These are phyloP conservation scores for Isatis tinctoria DNA, from an alignment of 345 rosid genomes.

Conservation along the genomic window DNA sequence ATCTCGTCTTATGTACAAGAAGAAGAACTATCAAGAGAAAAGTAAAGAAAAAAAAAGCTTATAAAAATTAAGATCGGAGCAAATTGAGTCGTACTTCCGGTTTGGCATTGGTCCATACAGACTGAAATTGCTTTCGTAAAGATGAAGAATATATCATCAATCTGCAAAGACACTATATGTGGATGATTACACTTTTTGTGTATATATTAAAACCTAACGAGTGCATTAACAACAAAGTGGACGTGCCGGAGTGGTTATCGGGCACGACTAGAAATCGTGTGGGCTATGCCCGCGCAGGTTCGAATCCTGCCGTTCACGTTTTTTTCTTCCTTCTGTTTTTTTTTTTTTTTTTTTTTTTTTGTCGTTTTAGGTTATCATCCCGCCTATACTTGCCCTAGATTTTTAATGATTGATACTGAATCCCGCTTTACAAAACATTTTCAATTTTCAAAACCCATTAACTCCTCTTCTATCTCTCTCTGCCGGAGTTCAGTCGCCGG, in stretches of 20 bases:
- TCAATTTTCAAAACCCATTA: constrained; percentile 9
- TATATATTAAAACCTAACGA: no score
- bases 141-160: no score
- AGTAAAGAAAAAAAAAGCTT: no score
- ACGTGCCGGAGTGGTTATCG: constrained; percentile 53
- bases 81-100: no score
- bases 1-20: no score
- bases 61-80: no score
- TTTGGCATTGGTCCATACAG: no score
- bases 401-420: neutral
- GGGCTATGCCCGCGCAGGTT: constrained; percentile 59
- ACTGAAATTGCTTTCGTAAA: no score
- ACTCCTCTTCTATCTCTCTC: neutral
- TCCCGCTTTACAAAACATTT: constrained; percentile 8
- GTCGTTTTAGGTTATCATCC: neutral
- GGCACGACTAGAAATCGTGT: constrained; percentile 57
- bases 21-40: no score
- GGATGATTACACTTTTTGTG: no score
- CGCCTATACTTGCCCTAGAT: neutral
- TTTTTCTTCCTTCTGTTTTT: neutral
- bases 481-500: neutral
- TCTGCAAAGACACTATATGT: no score
- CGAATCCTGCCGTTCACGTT: constrained; percentile 60
- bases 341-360: neutral
- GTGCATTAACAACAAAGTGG: no score